Evolutionary conservation across 306 rosid genomes (phyloP).

Genomic region (Quercus aquifolioides): DNA sequence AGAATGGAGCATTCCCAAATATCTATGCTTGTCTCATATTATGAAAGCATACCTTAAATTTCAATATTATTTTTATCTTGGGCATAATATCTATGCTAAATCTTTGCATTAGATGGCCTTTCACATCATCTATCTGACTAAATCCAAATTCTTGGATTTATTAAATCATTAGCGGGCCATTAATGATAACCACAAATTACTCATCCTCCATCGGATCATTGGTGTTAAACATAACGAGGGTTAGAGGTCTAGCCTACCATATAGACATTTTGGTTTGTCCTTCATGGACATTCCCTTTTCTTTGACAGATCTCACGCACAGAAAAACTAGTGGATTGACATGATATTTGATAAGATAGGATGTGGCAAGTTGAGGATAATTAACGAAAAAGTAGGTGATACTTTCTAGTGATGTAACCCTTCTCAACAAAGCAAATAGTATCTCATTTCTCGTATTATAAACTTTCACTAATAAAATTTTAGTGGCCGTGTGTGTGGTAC

Average conservation of each 20-base stretch:
- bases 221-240: background rate
- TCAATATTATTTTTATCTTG: background rate
- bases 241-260: background rate
- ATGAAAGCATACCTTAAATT: background rate
- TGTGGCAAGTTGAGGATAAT: background rate
- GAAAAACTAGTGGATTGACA: background rate
- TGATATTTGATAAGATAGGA: background rate
- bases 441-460: background rate
- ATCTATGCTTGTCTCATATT: too few species aligned
- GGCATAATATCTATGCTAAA: background rate
- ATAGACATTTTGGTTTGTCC: background rate
- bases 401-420: background rate
- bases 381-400: background rate
- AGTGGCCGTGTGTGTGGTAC: rapidly evolving
- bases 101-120: background rate
- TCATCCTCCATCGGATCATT: background rate
- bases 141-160: background rate
- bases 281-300: background rate
- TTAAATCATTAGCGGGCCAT: background rate
- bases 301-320: background rate
- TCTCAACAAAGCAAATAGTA: background rate
- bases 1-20: too few species aligned
- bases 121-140: background rate
- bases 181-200: background rate
- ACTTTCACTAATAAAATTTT: background rate